Conservation (phyloP, 495 filamentous ascomycete genomes). For the Tetracladium setigerum region DNA sequence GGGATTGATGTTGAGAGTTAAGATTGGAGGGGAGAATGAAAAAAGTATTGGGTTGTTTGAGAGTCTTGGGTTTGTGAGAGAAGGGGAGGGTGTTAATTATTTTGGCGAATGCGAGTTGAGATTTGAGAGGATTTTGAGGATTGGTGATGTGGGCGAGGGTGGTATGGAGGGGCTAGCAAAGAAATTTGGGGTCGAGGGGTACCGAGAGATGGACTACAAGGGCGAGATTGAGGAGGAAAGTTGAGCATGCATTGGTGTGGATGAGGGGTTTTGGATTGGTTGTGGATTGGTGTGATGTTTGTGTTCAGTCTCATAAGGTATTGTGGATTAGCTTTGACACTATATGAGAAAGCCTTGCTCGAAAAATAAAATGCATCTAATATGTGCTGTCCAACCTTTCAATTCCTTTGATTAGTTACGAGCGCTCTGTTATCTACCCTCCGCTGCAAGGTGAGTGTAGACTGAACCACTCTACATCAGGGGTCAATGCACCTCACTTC, state of each 20-base stretch:
- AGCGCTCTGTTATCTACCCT: no score
- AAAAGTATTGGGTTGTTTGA: constrained; percentile 55
- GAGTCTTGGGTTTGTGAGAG: constrained; percentile 44
- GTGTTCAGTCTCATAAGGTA: no score
- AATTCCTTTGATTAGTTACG: no score
- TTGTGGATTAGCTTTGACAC: no score
- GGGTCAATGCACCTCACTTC: no score
- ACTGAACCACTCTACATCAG: no score
- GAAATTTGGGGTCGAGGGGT: constrained; percentile 29
- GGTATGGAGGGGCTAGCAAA: constrained; percentile 21
- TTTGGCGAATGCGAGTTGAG: constrained; percentile 49
- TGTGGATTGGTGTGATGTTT: no score
- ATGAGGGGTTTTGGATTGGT: no score
- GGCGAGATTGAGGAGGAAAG: constrained; percentile 35
- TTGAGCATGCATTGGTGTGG: not conserved
- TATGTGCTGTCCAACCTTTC: no score
- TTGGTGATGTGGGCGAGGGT: constrained; percentile 2
- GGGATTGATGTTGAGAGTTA: constrained; percentile 40
- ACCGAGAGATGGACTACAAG: constrained; percentile 34
- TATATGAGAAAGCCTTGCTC: no score
- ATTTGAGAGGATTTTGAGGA: constrained; percentile 25
- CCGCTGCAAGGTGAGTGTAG: no score
- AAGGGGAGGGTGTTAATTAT: constrained; percentile 46
- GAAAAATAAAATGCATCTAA: no score
- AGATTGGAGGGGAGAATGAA: constrained; percentile 49